Conservation (phyloP, 768 basidiomycete species). For the Mycena chlorophos region DNA sequence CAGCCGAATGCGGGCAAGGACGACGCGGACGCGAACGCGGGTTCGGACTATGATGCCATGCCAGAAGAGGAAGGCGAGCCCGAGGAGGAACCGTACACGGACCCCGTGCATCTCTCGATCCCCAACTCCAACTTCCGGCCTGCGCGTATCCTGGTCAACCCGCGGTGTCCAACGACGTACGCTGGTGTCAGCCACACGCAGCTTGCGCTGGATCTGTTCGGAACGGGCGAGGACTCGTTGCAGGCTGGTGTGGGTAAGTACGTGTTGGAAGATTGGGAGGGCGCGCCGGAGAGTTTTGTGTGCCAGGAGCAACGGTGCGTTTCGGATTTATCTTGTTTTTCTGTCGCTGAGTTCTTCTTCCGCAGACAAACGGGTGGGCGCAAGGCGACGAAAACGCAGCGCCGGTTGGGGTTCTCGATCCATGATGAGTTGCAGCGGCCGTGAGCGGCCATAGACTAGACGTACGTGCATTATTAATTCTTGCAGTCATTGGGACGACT, state of each 20-base stretch:
- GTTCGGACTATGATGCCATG: constrained; percentile 89
- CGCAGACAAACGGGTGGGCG: constrained; percentile 90
- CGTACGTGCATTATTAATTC: not conserved
- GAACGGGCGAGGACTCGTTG: constrained; percentile 59
- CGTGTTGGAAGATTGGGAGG: constrained; percentile 91
- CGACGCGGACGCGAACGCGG: constrained; percentile 79
- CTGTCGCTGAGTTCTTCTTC: constrained; percentile 6
- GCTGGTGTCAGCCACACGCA: constrained; percentile 96
- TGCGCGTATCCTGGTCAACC: constrained; percentile 92
- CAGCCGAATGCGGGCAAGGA: constrained; percentile 27
- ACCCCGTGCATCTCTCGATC: constrained; percentile 51
- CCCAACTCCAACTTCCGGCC: constrained; percentile 88
- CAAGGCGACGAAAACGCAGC: constrained; percentile 84
- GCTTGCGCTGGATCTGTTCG: constrained; percentile 92
- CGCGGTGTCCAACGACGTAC: constrained; percentile 96
- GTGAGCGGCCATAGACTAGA: constrained; percentile 11
- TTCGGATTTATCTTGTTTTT: not conserved
- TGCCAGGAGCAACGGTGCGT: constrained; percentile 91
- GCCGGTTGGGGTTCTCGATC: constrained; percentile 80
- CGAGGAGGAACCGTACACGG: constrained; percentile 38
- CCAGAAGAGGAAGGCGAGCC: constrained; percentile 58
- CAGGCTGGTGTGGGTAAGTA: constrained; percentile 63
- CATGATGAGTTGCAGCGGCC: constrained; percentile 60
- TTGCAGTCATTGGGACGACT: too few species aligned
- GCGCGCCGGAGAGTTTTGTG: constrained; percentile 95